Conservation (phyloP, 176 grass and related monocot species). For the Luzula sylvatica region DNA sequence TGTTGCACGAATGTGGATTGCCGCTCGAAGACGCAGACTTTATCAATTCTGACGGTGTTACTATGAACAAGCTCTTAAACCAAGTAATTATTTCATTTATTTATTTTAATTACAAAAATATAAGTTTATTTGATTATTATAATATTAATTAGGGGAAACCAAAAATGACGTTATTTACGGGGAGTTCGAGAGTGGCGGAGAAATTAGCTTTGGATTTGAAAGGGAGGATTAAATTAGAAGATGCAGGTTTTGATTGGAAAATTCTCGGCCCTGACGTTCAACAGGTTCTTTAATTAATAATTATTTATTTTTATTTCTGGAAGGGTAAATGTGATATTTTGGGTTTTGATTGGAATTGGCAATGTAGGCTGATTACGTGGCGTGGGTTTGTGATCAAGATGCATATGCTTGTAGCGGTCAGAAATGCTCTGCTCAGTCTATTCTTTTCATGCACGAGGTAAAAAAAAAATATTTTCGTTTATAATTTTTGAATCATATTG, state of each 20-base stretch:
- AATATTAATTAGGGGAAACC: conserved; percentile 50
- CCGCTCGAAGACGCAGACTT: conserved; percentile 80
- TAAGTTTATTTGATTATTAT: neutral
- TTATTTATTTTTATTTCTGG: neutral
- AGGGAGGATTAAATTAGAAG: conserved; percentile 81
- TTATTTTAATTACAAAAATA: neutral
- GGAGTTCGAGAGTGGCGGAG: conserved; percentile 81
- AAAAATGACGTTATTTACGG: conserved; percentile 90
- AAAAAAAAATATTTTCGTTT: neutral
- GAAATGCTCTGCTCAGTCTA: conserved; percentile 97
- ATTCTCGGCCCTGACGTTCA: conserved; percentile 98
- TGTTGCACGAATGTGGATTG: conserved; percentile 84
- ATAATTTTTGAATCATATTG: neutral
- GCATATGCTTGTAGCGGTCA: conserved; percentile 96
- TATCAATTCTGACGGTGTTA: conserved; percentile 88
- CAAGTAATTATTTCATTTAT: conserved; percentile 32
- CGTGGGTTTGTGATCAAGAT: conserved; percentile 99
- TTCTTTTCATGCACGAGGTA: conserved; percentile 94
- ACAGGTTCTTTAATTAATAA: conserved; percentile 28
- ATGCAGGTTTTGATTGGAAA: conserved; percentile 99
- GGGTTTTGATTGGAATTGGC: conserved; percentile 13
- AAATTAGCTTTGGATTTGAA: conserved; percentile 82
- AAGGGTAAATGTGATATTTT: too few species aligned
- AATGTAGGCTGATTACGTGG: conserved; percentile 81
- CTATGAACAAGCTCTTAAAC: conserved; percentile 85